Conservation (phyloP, 345 rosid species). For the Hibiscus trionum region DNA sequence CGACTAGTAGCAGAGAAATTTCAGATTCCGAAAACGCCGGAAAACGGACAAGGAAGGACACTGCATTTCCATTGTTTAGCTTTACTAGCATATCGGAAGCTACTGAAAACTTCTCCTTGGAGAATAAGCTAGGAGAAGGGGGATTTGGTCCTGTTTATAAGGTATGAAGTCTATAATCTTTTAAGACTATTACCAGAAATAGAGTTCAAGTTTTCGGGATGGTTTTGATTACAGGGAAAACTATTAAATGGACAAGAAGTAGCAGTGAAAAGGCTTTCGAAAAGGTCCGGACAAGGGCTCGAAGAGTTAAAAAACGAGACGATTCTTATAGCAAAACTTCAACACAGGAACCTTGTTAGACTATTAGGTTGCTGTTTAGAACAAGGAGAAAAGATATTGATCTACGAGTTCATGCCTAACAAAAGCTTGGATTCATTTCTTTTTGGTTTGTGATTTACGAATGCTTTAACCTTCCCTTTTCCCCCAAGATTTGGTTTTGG, state of each 20-base stretch:
- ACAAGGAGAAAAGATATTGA: conserved; percentile 26
- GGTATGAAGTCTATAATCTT: background rate
- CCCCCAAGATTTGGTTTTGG: background rate
- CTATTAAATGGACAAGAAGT: conserved; percentile 26
- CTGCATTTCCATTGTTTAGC: conserved; percentile 18
- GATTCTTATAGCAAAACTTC: conserved; percentile 24
- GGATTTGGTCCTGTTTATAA: conserved; percentile 6
- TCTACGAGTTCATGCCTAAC: conserved; percentile 1
- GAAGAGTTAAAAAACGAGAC: conserved; percentile 34
- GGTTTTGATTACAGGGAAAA: conserved; percentile 20
- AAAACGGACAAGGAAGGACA: background rate
- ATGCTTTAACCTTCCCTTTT: background rate
- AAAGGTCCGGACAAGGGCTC: conserved; percentile 26
- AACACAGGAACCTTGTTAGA: conserved; percentile 35
- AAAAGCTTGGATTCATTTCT: background rate
- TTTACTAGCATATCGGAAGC: conserved; percentile 18
- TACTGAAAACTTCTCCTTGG: conserved; percentile 9
- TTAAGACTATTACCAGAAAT: background rate
- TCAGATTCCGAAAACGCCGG: background rate
- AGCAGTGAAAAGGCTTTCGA: conserved; percentile 35
- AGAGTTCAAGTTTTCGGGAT: background rate
- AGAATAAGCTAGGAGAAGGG: background rate
- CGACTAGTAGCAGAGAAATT: background rate
- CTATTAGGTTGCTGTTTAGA: conserved; percentile 32
- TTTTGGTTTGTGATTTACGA: background rate